A percentile compares a stretch with the other conserved stretches of the same genome.
Evolutionary conservation across 1,284 basidiomycete species (phyloP).

Genomic region (Inonotus hispidus): DNA sequence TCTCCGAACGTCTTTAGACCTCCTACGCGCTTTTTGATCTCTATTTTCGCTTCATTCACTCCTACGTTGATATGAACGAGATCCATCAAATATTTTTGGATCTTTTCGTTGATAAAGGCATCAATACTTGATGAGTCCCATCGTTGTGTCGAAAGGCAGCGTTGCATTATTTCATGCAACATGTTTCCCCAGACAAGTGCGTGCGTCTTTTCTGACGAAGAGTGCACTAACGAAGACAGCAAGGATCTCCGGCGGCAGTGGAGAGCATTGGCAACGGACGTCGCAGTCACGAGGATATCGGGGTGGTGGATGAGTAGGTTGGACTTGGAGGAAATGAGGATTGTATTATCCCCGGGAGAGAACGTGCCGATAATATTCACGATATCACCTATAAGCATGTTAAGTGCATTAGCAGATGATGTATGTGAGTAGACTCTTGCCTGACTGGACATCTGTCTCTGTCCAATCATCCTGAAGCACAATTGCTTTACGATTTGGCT

Average conservation of each 20-base stretch:
- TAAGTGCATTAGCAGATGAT: neutral
- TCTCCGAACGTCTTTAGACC: constrained; percentile 62
- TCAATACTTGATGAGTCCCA: constrained; percentile 63
- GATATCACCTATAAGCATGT: constrained; percentile 53
- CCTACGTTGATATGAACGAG: constrained; percentile 57
- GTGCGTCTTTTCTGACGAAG: constrained; percentile 52
- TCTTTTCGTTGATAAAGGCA: constrained; percentile 48
- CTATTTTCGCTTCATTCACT: constrained; percentile 57
- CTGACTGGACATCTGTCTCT: constrained; percentile 46
- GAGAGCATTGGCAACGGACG: constrained; percentile 76
- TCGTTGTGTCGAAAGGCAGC: constrained; percentile 51
- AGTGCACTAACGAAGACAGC: constrained; percentile 56
- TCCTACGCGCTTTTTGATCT: constrained; percentile 55
- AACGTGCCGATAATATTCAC: constrained; percentile 74
- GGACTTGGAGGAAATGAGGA: constrained; percentile 48
- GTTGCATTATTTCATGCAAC: constrained; percentile 84
- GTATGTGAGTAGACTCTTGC: constrained; percentile 29
- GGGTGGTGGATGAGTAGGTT: constrained; percentile 83
- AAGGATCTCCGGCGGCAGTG: constrained; percentile 82
- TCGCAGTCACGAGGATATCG: constrained; percentile 85
- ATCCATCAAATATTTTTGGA: constrained; percentile 48
- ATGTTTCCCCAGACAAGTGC: constrained; percentile 85
- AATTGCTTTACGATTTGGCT: constrained; percentile 39
- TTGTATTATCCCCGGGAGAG: constrained; percentile 31
- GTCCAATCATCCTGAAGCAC: constrained; percentile 66